Conservation (phyloP, 2,329 filamentous ascomycete species). For the Oidium heveae region DNA sequence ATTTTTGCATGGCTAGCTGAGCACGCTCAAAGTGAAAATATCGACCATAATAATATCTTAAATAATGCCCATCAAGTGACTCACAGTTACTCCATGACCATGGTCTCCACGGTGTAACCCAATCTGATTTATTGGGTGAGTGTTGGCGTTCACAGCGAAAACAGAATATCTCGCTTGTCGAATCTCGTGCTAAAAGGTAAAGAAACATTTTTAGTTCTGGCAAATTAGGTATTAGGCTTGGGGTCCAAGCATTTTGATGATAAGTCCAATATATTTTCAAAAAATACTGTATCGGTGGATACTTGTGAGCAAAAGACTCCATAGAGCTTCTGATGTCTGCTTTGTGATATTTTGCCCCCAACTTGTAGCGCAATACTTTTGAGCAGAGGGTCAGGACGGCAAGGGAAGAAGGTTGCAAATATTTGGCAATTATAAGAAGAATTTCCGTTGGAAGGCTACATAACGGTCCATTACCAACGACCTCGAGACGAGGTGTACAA, state of each 20-base stretch:
- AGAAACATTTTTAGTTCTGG: background rate
- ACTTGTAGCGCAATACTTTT: background rate
- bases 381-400: background rate
- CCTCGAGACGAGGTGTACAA: background rate
- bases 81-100: background rate
- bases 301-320: background rate
- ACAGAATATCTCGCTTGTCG: background rate
- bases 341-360: background rate
- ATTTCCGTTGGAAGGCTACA: background rate
- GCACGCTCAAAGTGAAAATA: background rate
- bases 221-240: background rate
- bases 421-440: background rate
- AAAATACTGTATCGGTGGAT: background rate
- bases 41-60: background rate
- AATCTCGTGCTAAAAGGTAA: background rate
- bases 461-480: background rate
- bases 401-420: background rate
- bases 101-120: background rate
- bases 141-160: background rate
- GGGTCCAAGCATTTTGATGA: background rate
- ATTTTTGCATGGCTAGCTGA: background rate
- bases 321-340: background rate
- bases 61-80: background rate
- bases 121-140: background rate
- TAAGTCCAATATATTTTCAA: background rate